phyloP scores from a whole-genome alignment of 2,329 filamentous ascomycete species.

The Aspergillus brasiliensis region DNA sequence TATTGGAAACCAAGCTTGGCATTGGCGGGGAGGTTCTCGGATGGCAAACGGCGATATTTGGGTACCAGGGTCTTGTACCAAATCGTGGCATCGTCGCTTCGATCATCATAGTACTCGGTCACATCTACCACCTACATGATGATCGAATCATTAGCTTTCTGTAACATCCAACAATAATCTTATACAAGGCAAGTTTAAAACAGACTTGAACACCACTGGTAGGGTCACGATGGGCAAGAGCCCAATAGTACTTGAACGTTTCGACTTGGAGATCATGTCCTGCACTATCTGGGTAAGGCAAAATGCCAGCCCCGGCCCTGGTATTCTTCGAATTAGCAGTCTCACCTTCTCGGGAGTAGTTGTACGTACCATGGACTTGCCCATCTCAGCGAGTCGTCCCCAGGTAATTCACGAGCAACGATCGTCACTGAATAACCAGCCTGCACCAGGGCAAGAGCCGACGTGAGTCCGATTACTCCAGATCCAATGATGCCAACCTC shows the following conservation, averaged over 20 bases:
- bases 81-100: constrained; percentile 19
- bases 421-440: constrained; percentile 23
- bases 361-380: constrained; percentile 25
- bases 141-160: neutral
- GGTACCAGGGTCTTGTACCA: constrained; percentile 25
- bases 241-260: constrained; percentile 25
- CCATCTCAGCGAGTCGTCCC: constrained; percentile 22
- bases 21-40: constrained; percentile 10
- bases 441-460: constrained; percentile 16
- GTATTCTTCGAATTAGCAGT: neutral
- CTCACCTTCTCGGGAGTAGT: neutral
- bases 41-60: constrained; percentile 13
- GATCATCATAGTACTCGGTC: constrained; percentile 22
- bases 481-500: constrained; percentile 17
- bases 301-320: constrained; percentile 21
- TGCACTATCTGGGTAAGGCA: constrained; percentile 16
- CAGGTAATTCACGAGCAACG: constrained; percentile 24
- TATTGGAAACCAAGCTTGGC: constrained; percentile 19
- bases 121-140: constrained; percentile 15
- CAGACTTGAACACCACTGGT: constrained; percentile 22
- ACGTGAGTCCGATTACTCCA: constrained; percentile 18
- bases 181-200: neutral
- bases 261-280: constrained; percentile 18
- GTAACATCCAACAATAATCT: neutral
- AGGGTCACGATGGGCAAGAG: constrained; percentile 24